Conservation (phyloP, 208 protist species). For the Leishmania tarentolae region DNA sequence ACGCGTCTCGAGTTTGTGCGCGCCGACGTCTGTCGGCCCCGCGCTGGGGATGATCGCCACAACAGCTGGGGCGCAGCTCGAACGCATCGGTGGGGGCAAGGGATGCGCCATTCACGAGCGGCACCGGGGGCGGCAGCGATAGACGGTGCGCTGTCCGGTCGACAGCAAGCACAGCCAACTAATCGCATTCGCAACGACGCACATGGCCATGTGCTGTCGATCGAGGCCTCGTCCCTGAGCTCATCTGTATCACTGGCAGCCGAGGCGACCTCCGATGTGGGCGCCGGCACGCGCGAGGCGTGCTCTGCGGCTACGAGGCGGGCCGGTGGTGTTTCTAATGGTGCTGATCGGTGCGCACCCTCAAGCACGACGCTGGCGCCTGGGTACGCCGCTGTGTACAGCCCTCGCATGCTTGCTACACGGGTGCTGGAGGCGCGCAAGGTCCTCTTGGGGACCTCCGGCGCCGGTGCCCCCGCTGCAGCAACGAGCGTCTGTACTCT, state of each 20-base stretch:
- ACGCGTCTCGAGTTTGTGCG: neutral
- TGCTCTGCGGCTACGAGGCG: neutral
- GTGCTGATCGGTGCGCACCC: neutral
- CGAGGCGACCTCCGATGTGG: neutral
- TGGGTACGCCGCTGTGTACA: constrained; percentile 15
- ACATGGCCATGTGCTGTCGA: neutral
- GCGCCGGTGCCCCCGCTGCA: neutral
- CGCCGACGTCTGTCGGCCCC: neutral
- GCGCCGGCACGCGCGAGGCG: neutral
- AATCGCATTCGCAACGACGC: neutral
- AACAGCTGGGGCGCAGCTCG: neutral
- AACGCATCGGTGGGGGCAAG: neutral
- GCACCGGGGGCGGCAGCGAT: neutral
- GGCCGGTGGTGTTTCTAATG: neutral
- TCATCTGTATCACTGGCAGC: neutral
- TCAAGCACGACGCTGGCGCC: neutral
- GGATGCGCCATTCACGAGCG: neutral
- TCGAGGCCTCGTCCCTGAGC: neutral
- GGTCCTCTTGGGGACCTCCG: neutral
- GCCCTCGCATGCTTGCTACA: constrained; percentile 9
- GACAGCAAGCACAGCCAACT: neutral
- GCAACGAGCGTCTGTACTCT: neutral
- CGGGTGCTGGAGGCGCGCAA: constrained; percentile 13
- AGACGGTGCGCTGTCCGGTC: neutral
- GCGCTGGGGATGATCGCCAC: neutral